Evolutionary conservation across 345 rosid genomes (phyloP).

Genomic region (Euclidium syriacum): DNA sequence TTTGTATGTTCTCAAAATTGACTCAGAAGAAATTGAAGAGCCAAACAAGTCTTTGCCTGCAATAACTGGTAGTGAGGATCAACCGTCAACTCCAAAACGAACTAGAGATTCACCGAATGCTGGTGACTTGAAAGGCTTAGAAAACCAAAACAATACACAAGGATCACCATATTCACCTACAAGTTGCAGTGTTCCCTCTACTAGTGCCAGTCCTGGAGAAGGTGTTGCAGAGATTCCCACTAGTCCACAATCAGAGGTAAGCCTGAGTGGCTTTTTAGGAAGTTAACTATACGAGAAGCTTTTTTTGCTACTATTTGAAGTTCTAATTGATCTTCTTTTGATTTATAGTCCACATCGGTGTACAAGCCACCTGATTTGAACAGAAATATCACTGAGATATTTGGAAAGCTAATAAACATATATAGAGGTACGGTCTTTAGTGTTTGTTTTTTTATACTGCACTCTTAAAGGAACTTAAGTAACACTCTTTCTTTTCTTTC

Average conservation of each 20-base stretch:
- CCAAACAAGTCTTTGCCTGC: conserved; percentile 32
- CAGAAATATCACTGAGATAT: conserved; percentile 71
- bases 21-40: conserved; percentile 30
- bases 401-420: conserved; percentile 83
- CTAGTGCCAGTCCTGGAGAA: conserved; percentile 33
- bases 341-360: conserved; percentile 37
- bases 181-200: conserved; percentile 29
- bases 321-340: conserved; percentile 6
- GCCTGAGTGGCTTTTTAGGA: conserved; percentile 12
- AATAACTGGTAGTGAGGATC: conserved; percentile 25
- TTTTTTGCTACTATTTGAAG: neutral
- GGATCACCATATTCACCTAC: conserved; percentile 33
- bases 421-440: conserved; percentile 55
- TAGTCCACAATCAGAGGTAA: conserved; percentile 47
- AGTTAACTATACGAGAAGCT: neutral
- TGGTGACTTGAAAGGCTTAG: conserved; percentile 4
- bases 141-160: conserved; percentile 9
- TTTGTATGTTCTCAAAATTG: conserved; percentile 38
- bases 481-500: conserved; percentile 20
- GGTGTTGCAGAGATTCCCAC: conserved; percentile 29
- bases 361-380: conserved; percentile 87
- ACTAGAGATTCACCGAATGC: conserved; percentile 35
- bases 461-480: neutral
- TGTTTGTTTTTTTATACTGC: neutral
- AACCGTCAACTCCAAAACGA: conserved; percentile 36